Base-by-base conservation (phyloP, 306 rosid species). In the Cicer cuneatum region DNA sequence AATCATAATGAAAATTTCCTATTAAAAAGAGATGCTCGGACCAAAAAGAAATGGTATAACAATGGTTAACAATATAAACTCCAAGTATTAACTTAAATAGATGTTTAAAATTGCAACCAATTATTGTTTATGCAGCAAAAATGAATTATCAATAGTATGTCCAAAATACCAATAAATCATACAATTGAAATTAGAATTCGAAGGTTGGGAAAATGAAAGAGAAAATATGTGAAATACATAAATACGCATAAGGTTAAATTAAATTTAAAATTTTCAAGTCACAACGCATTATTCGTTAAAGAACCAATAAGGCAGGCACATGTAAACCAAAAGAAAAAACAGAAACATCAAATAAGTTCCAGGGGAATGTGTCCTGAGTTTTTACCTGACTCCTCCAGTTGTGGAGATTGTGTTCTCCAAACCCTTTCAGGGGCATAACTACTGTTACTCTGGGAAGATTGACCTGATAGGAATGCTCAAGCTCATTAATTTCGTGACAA, bases 371-470 rank as follows among this genome's bases (percentile, higher is more conserved):
- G 18, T 21, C 29, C 11, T 16, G 78, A 54, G 33, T 15, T 47
- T 84, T 85, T 79, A 90, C 98, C 93, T 93, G 98, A 73, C 88
- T 89, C 82, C 90, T 89, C 97, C 98, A 90, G 37, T 93, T 93
- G 78, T 86, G 93, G 46, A 90, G 84, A 80, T 93, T 93, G n/a
- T n/a, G n/a, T n/a, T n/a, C n/a, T n/a, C n/a, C n/a, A n/a, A n/a
- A n/a, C n/a, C n/a, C n/a, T n/a, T n/a, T n/a, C n/a, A n/a, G n/a
- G n/a, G n/a, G n/a, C n/a, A n/a, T n/a, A n/a, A n/a, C n/a, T n/a
- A n/a, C n/a, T n/a, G n/a, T n/a, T n/a, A n/a, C n/a, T n/a, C n/a
- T n/a, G n/a, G n/a, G n/a, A n/a, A n/a, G n/a, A 70, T 84, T 86
- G 85, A 87, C 83, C 89, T 93, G 98, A 84, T 82, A 74, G 64